Conservation (phyloP, 2,329 filamentous ascomycete genomes). For the Diaporthe velutina region DNA sequence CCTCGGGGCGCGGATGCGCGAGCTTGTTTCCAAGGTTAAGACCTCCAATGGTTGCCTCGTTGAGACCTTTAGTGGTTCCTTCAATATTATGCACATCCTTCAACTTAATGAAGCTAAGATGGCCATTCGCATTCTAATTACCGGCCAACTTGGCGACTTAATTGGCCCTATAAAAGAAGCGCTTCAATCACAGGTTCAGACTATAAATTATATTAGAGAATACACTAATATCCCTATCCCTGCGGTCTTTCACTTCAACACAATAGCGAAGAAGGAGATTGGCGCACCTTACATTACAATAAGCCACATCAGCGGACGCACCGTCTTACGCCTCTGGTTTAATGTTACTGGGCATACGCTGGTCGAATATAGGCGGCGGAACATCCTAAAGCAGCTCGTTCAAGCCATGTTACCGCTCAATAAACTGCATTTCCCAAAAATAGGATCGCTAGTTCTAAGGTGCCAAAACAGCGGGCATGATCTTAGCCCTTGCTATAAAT, state of each 20-base stretch:
- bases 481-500: neutral
- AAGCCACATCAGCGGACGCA: neutral
- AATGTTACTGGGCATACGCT: neutral
- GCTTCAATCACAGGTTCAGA: neutral
- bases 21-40: neutral
- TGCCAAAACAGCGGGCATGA: neutral
- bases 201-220: neutral
- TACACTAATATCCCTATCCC: neutral
- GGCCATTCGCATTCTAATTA: neutral
- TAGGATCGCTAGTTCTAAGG: neutral
- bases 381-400: neutral
- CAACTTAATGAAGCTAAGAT: neutral
- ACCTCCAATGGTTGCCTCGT: no score
- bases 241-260: neutral
- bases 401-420: neutral
- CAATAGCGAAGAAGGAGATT: constrained; percentile 1
- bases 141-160: neutral
- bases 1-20: neutral
- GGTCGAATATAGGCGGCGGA: neutral
- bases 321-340: neutral
- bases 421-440: neutral
- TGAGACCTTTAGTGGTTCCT: neutral
- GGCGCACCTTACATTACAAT: neutral
- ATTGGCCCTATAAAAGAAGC: neutral
- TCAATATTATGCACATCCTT: neutral